A percentile compares a stretch with the other conserved stretches of the same genome.
Evolutionary conservation across 2,329 filamentous ascomycete species (phyloP).

Genomic region (Drechslera avenae): DNA sequence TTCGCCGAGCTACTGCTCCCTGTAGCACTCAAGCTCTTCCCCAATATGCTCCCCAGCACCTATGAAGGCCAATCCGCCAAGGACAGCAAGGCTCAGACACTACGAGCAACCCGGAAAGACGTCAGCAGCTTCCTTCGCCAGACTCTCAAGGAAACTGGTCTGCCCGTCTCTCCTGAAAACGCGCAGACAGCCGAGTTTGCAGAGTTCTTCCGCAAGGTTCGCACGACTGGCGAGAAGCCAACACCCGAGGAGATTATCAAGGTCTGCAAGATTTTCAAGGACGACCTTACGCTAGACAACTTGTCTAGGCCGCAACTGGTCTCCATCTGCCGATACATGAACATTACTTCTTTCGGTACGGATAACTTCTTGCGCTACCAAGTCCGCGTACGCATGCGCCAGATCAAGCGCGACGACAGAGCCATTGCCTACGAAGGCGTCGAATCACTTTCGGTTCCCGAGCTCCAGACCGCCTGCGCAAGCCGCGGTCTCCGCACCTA

Average conservation of each 20-base stretch:
- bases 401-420: constrained; percentile 97
- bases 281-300: constrained; percentile 96
- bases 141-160: constrained; percentile 89
- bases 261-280: constrained; percentile 98
- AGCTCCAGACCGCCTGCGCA: constrained; percentile 90
- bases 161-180: constrained; percentile 82
- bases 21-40: constrained; percentile 90
- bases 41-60: constrained; percentile 95
- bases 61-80: constrained; percentile 92
- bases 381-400: constrained; percentile 95
- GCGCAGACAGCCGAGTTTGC: constrained; percentile 92
- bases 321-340: constrained; percentile 98
- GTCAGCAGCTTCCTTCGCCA: constrained; percentile 88
- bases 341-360: constrained; percentile 93
- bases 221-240: constrained; percentile 87
- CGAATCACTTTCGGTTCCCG: constrained; percentile 87
- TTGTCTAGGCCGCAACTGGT: constrained; percentile 93
- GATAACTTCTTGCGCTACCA: constrained; percentile 98
- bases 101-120: constrained; percentile 88
- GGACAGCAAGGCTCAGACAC: constrained; percentile 80
- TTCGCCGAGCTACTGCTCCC: constrained; percentile 93
- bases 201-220: constrained; percentile 92
- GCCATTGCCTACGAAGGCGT: constrained; percentile 94
- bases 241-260: constrained; percentile 93
- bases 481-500: constrained; percentile 91